A percentile compares a stretch with the other conserved stretches of the same genome.
Conservation (phyloP, 2,329 filamentous ascomycete species). For the Gnomoniopsis sp. region DNA sequence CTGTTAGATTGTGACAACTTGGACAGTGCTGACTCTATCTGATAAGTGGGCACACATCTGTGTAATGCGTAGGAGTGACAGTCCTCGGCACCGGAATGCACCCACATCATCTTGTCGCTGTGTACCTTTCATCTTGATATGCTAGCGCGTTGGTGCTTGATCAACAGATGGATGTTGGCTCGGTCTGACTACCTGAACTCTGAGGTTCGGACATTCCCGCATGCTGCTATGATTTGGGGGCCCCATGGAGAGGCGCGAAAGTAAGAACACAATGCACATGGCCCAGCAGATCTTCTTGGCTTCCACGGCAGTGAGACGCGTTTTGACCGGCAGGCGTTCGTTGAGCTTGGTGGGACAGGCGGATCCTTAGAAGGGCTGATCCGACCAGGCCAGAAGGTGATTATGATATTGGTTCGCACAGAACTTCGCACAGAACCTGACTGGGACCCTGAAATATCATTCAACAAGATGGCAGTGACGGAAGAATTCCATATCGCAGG, state of each 20-base stretch:
- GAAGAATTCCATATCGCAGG: neutral
- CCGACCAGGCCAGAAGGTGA: neutral
- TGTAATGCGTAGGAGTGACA: neutral
- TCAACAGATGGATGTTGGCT: neutral
- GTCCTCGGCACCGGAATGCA: slow-evolving; percentile 4
- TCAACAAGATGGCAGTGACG: slow-evolving; percentile 3
- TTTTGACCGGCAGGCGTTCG: slow-evolving; percentile 1
- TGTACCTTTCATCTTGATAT: neutral
- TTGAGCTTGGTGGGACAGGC: neutral
- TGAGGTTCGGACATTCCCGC: neutral
- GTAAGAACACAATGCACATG: neutral
- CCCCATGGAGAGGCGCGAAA: too few relatives aligned
- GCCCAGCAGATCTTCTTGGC: neutral
- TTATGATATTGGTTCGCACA: neutral
- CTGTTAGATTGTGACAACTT: slow-evolving; percentile 4
- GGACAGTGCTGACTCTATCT: slow-evolving; percentile 1
- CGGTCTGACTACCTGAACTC: neutral
- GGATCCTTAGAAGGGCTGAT: slow-evolving; percentile 1
- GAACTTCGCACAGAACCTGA: slow-evolving; percentile 1
- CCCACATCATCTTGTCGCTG: neutral
- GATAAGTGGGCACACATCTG: too few relatives aligned
- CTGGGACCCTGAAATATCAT: neutral
- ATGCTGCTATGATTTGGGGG: neutral
- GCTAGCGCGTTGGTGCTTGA: neutral
- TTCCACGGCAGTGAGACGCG: neutral